Evolutionary conservation across 305 asterid genomes (phyloP), one percentile per base, ranked within the genome.

Genomic region (Fraxinus sp.): DNA sequence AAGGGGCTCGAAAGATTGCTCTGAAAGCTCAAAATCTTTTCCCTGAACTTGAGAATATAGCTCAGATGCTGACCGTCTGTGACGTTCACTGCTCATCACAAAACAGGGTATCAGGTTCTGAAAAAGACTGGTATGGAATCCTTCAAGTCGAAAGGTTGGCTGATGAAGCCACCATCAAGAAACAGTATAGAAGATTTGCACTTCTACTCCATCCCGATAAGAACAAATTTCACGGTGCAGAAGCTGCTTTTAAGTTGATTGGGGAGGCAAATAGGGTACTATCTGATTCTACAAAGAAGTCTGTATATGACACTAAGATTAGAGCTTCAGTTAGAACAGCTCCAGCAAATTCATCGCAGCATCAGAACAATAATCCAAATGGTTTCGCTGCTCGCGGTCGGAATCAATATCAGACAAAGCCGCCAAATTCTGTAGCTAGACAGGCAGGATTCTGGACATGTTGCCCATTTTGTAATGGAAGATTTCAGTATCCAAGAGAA

Each of bases 141-240:
- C 98, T 95, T 87, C 97, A 95, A 86, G 90, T 92, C 77, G 96
- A 92, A 46, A 90, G 85, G 87, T 68, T 83, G 74, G 90, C 94
- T 44, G 94, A 95, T 64, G 97, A 89, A 80, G 79, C 62, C 76
- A 86, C 89, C 39, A 79, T 93, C 82, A 93, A 82, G 92, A 95
- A 92, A 80, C 98, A 93, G 78, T 95, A 92, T 80, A 91, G 97
- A 57, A 91, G 90, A 36, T 91, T 95, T 26, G 98, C 97, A 59
- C 97, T 95, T 46, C 78, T 84, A 46, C 98, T 95, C 85, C 98
- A 95, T 86, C 98, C 98, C 57, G 98, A 95, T 82, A 95, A 95
- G 88, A 95, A 95, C 87, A 90, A 91, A 73, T 95, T 91, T 84
- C 94, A 96, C 52, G 98, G 98, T 77, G 97, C 98, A n/a, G 98